Evolutionary conservation across 306 rosid species (phyloP).

Genomic region (Cicer pinnatifidum): DNA sequence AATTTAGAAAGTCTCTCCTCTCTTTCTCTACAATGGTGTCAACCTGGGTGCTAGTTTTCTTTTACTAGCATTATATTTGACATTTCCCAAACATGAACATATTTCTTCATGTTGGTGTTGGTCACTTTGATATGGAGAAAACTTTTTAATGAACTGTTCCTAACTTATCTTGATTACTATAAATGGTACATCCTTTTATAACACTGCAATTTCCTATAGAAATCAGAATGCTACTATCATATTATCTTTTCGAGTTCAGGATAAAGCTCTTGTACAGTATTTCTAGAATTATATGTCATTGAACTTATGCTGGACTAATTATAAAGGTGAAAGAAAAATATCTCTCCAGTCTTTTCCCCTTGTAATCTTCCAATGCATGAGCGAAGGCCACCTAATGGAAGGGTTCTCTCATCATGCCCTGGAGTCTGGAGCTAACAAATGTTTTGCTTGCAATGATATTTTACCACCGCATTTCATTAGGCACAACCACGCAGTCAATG

Average conservation of each 20-base stretch:
- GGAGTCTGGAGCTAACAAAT: conserved; percentile 25
- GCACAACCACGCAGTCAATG: background rate
- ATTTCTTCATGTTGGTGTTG: conserved; percentile 19
- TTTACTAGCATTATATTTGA: conserved; percentile 6
- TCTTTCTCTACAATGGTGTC: conserved; percentile 6
- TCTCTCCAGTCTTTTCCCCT: conserved; percentile 11
- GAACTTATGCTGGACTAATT: conserved; percentile 17
- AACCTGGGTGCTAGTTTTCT: conserved; percentile 5
- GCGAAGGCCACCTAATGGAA: conserved; percentile 11
- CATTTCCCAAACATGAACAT: conserved; percentile 16
- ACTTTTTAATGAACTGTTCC: conserved; percentile 6
- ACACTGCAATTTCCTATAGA: conserved; percentile 20
- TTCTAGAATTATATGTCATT: conserved; percentile 29
- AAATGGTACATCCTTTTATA: conserved; percentile 13
- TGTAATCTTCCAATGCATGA: conserved; percentile 29
- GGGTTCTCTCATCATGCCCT: background rate
- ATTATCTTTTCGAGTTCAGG: conserved; percentile 2
- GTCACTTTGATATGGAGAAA: conserved; percentile 10
- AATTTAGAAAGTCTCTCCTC: background rate
- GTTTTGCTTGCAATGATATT: conserved; percentile 26
- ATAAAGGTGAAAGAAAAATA: conserved; percentile 14
- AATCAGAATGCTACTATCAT: conserved; percentile 21
- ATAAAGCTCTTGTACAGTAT: background rate
- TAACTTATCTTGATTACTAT: conserved; percentile 18
- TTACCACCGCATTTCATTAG: conserved; percentile 32